phyloP scores from a whole-genome alignment of 768 basidiomycete species.

The Lactarius quietus region DNA sequence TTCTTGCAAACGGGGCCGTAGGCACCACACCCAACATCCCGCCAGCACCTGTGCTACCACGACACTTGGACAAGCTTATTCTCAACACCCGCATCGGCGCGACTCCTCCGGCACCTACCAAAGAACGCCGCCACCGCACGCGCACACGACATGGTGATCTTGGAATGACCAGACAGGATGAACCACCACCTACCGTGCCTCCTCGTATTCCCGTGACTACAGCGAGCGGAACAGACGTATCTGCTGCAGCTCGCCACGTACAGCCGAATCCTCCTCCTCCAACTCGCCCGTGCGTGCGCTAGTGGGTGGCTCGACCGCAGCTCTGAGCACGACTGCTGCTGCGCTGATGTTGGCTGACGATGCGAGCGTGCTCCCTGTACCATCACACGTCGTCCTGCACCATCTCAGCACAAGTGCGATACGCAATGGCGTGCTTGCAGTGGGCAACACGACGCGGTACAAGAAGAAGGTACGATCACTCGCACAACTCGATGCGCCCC shows the following conservation, averaged over 20 bases:
- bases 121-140: conserved; percentile 21
- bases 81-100: conserved; percentile 54
- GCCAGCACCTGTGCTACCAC: conserved; percentile 80
- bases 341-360: conserved; percentile 68
- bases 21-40: conserved; percentile 77
- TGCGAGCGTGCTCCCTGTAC: conserved; percentile 85
- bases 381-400: conserved; percentile 90
- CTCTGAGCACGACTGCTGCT: conserved; percentile 6
- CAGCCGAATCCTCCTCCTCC: conserved; percentile 5
- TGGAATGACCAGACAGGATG: conserved; percentile 22
- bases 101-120: conserved; percentile 11
- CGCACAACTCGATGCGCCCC: not conserved
- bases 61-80: conserved; percentile 92
- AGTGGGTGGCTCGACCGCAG: conserved; percentile 14
- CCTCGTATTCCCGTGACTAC: conserved; percentile 33
- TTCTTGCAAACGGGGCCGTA: conserved; percentile 40
- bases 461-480: conserved; percentile 70
- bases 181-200: conserved; percentile 21
- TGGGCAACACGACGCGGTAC: conserved; percentile 89
- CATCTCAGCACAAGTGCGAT: conserved; percentile 96
- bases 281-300: conserved; percentile 28
- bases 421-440: conserved; percentile 86
- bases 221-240: conserved; percentile 34
- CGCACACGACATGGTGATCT: conserved; percentile 25
- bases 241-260: conserved; percentile 18